Percentiles rank a stretch among this genome's conserved stretches.
Conservation (phyloP, 257 asterid genomes). For the Lantana camara region DNA sequence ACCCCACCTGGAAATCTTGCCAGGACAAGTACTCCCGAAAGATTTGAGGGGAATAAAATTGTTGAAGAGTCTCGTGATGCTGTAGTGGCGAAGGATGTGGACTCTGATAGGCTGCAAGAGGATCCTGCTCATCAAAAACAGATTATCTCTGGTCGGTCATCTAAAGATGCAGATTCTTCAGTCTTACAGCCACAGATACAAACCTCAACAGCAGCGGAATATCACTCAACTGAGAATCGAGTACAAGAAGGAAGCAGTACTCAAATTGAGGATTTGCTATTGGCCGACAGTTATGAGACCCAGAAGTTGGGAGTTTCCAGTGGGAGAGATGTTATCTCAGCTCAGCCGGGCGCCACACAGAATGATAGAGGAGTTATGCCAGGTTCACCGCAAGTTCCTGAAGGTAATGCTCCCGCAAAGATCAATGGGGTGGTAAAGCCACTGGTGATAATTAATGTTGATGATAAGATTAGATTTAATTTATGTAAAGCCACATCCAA, state of each 20-base stretch:
- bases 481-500: slow-evolving; percentile 46
- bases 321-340: slow-evolving; percentile 23
- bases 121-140: slow-evolving; percentile 22
- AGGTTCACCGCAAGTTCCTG: slow-evolving; percentile 4
- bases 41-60: slow-evolving; percentile 16
- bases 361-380: slow-evolving; percentile 18
- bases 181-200: slow-evolving; percentile 1
- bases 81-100: slow-evolving; percentile 20
- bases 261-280: slow-evolving; percentile 7
- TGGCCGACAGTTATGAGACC: slow-evolving; percentile 2
- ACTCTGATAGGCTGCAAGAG: slow-evolving; percentile 16
- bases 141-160: slow-evolving; percentile 11
- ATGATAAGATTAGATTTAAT: slow-evolving; percentile 65
- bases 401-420: slow-evolving; percentile 26
- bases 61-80: slow-evolving; percentile 20
- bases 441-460: slow-evolving; percentile 49
- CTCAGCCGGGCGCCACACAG: not conserved
- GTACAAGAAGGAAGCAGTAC: slow-evolving; percentile 16
- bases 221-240: not conserved
- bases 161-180: slow-evolving; percentile 10
- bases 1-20: slow-evolving; percentile 13
- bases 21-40: slow-evolving; percentile 3
- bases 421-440: slow-evolving; percentile 35
- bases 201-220: slow-evolving; percentile 18
- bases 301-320: slow-evolving; percentile 16